These are phyloP conservation scores for Rhamnella rubrinervis DNA, from an alignment of 331 rosid genomes.

Conservation along the genomic window DNA sequence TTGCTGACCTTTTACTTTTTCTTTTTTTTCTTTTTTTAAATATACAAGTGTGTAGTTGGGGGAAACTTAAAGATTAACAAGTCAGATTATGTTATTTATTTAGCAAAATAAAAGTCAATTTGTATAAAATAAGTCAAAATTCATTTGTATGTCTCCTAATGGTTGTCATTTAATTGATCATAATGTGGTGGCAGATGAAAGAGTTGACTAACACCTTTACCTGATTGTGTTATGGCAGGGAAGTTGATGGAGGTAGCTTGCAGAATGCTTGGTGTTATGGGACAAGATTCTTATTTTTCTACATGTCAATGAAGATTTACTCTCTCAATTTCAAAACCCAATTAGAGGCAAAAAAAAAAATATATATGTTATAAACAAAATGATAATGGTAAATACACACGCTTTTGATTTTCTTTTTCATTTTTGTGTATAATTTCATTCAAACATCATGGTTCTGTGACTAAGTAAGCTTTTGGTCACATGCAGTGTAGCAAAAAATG, in stretches of 20 bases:
- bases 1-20: conserved; percentile 13
- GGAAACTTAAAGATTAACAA: not conserved
- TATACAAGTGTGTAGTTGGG: conserved; percentile 5
- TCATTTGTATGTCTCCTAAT: conserved; percentile 2
- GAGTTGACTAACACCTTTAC: conserved; percentile 44
- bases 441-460: conserved; percentile 13
- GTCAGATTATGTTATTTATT: not conserved
- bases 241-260: conserved; percentile 81
- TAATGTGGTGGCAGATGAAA: conserved; percentile 5
- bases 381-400: conserved; percentile 56
- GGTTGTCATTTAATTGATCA: conserved; percentile 12
- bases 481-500: conserved; percentile 61
- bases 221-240: conserved; percentile 54
- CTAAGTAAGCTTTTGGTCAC: conserved; percentile 15
- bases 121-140: conserved; percentile 3
- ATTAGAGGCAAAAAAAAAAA: conserved; percentile 15
- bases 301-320: conserved; percentile 49
- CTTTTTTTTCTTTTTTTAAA: no score
- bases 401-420: conserved; percentile 9
- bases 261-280: conserved; percentile 77
- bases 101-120: not conserved
- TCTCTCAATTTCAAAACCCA: conserved; percentile 4
- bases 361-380: conserved; percentile 48
- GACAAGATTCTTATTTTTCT: conserved; percentile 60
- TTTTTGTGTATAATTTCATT: conserved; percentile 11